phyloP scores from a whole-genome alignment of 1,139 yeast species.

The Neolecta irregularis region DNA sequence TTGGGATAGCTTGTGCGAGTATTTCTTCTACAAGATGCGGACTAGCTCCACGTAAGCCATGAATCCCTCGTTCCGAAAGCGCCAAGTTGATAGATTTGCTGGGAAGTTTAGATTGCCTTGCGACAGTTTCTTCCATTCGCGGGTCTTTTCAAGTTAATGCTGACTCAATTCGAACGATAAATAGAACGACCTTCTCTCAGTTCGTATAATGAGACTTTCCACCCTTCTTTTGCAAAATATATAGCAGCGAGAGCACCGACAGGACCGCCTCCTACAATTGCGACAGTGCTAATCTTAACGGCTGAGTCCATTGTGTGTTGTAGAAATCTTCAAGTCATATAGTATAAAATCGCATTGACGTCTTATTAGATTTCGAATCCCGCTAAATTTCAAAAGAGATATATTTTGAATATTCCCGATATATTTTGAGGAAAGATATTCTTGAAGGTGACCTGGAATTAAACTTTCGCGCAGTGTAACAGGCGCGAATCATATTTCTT shows the following conservation, averaged over 20 bases:
- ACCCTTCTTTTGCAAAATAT: slow-evolving; percentile 62
- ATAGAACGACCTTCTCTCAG: slow-evolving; percentile 32
- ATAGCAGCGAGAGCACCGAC: slow-evolving; percentile 82
- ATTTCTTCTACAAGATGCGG: slow-evolving; percentile 40
- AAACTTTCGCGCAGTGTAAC: too few relatives aligned
- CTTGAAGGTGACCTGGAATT: not conserved
- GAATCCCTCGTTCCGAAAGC: slow-evolving; percentile 67
- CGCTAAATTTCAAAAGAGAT: not conserved
- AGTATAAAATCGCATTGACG: too few relatives aligned
- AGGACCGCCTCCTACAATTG: slow-evolving; percentile 71
- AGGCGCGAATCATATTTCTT: too few relatives aligned
- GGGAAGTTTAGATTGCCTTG: slow-evolving; percentile 22
- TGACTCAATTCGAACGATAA: slow-evolving; percentile 18
- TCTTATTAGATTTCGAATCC: too few relatives aligned
- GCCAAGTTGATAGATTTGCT: slow-evolving; percentile 74
- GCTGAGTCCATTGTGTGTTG: too few relatives aligned
- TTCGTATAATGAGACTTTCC: slow-evolving; percentile 55
- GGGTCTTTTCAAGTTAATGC: slow-evolving; percentile 24
- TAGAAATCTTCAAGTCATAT: too few relatives aligned
- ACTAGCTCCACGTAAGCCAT: slow-evolving; percentile 51
- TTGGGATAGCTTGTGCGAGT: slow-evolving; percentile 53
- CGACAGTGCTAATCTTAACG: too few relatives aligned
- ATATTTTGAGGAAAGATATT: not conserved
- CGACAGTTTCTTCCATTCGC: too few relatives aligned
- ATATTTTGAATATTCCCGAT: not conserved